Evolutionary conservation across 352 stramenopile species (phyloP), one percentile per base, ranked within the genome.

Genomic region (Plasmopara muralis): DNA sequence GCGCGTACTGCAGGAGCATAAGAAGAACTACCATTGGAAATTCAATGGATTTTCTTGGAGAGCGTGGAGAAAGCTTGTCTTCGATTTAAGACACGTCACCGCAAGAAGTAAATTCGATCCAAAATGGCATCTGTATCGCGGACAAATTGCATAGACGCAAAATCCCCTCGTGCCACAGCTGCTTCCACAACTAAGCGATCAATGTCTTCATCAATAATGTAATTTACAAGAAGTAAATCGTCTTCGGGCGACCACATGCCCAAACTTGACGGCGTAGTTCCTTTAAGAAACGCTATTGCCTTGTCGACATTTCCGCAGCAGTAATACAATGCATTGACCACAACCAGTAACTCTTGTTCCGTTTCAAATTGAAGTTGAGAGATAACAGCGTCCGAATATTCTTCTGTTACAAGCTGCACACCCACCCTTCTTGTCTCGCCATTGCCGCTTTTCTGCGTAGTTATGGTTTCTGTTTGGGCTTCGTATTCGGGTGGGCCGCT

Each of bases 241-340:
- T 88, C 77, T 12, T 67, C 51, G 9, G 59, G 61, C 0, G 60
- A 75, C 77, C 77, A 88, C 14, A 83, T 66, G 25, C 55, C 58
- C 10, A 35, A 4, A 35, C 10, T 35, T 0, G 47, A 30, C 1
- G 70, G 61, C 4, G 45, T 73, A 31, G 41, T 43, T 9, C 66
- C 71, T 7, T 52, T 59, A 30, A 83, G 53, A 39, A 78, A 80
- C 16, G 47, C 42, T 33, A 28, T 62, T n/a, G 70, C 58, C 55
- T 64, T 56, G 1, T 51, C 45, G 13, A 54, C 44, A 50, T 70
- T 42, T 6, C 72, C 70, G 12, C 57, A 70, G 42, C 61, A 60
- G 41, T 71, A 77, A 58, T 75, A 80, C 20, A 83, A 56, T 14
- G 70, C 70, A 53, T 80, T 50, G 2, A 73, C 56, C 29, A 79